Evolutionary conservation across 495 filamentous ascomycete species (phyloP), one percentile per base, ranked within the genome.

Genomic region (Cryomyces antarcticus): DNA sequence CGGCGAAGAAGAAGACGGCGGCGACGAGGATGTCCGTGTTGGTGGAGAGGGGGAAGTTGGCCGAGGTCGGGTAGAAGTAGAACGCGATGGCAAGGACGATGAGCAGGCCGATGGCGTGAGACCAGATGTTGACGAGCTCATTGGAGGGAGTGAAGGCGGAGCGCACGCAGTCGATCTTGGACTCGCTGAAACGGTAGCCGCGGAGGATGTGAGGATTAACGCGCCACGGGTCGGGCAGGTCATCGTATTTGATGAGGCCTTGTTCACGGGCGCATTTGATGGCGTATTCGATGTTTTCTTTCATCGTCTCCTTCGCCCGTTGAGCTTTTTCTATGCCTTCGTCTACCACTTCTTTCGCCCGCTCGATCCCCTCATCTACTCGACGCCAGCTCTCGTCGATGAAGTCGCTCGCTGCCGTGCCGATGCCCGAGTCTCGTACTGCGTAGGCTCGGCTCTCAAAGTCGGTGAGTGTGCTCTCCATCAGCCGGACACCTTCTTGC

Each of bases 91-190:
- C 65, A 7, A 96, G 67, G 35, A 99, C 80, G 47, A 94, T 65
- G 30, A 96, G 49, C 30, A 99, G 68, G 9, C 89, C 89, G 33
- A 99, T 69, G 7, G 77, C 68, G 57, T 99, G 89, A 9, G 86
- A 82, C 92, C 92, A 99, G 53, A 99, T 99, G 60, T 99, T 99
- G 62, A 95, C 78, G 39, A 79, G 67, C 60, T 99, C 89, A 58
- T 99, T 99, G 41, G 80, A 88, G 48, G 86, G 67, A 29, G 70
- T 64, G 54, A 95, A 84, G 43, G 82, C 71, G 5, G 85, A 94
- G 17, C 71, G 70, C 33, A 96, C 62, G 56, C 88, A 96, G 37
- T 82, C 88, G 41, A 84, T 54, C 57, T 92, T 93, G 40, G 77
- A 80, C 44, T 88, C 78, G 43, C 72, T 80, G 64, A 99, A 99